Conservation (phyloP, 768 basidiomycete genomes). For the Leccinum sublutescens region DNA sequence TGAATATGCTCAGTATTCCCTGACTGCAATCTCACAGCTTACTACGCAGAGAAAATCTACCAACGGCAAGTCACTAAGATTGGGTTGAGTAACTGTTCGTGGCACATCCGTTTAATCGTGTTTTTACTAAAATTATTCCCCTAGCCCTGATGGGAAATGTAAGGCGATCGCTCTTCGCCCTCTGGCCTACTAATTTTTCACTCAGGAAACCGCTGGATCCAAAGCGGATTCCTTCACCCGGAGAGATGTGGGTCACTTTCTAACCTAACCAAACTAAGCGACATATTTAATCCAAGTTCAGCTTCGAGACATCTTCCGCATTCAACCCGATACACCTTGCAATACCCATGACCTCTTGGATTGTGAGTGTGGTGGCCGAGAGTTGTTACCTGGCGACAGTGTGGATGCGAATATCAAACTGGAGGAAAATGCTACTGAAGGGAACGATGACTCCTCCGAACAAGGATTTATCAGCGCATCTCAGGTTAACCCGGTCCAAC, state of each 20-base stretch:
- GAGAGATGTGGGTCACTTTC: slow-evolving; percentile 63
- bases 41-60: slow-evolving; percentile 74
- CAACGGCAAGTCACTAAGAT: slow-evolving; percentile 95
- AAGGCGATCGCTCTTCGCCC: slow-evolving; percentile 9
- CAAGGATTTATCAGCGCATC: slow-evolving; percentile 67
- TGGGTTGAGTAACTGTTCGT: slow-evolving; percentile 82
- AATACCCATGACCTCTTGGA: slow-evolving; percentile 92
- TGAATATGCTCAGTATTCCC: slow-evolving; percentile 25
- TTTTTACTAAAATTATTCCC: slow-evolving; percentile 10
- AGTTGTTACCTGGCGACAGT: neutral
- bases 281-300: slow-evolving; percentile 31
- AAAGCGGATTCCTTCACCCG: slow-evolving; percentile 85
- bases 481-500: slow-evolving; percentile 47
- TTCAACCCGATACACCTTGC: slow-evolving; percentile 74
- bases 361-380: slow-evolving; percentile 59
- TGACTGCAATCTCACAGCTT: slow-evolving; percentile 1
- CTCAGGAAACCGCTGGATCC: slow-evolving; percentile 46
- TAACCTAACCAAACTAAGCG: neutral
- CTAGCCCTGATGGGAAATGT: slow-evolving; percentile 74
- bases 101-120: slow-evolving; percentile 5
- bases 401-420: slow-evolving; percentile 11
- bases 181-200: slow-evolving; percentile 9
- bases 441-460: slow-evolving; percentile 29
- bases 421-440: slow-evolving; percentile 28
- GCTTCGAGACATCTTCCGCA: slow-evolving; percentile 91